phyloP scores from a whole-genome alignment of 2,329 filamentous ascomycete species.

The Diplodia corticola region DNA sequence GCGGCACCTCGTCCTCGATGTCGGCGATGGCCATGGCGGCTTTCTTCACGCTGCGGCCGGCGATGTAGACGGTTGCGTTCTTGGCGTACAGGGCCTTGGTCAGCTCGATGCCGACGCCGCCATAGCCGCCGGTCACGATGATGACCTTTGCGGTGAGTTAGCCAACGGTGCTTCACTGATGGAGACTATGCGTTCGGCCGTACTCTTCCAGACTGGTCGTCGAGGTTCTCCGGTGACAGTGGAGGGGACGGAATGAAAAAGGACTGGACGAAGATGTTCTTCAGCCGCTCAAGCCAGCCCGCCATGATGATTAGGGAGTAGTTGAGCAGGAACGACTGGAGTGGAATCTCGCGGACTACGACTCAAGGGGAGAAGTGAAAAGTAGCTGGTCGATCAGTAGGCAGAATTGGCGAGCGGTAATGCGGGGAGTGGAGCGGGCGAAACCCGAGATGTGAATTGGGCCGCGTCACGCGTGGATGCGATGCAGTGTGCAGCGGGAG shows the following conservation, averaged over 20 bases:
- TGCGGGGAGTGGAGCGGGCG: background rate
- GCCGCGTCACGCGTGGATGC: constrained; percentile 1
- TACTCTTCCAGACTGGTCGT: constrained; percentile 31
- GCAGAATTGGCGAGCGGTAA: background rate
- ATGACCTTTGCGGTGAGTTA: constrained; percentile 38
- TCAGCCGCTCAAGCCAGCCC: constrained; percentile 8
- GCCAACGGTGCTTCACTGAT: background rate
- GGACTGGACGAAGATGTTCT: constrained; percentile 27
- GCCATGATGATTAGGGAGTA: constrained; percentile 5
- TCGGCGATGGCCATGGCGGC: constrained; percentile 47
- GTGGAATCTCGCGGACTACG: background rate
- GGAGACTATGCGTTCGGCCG: background rate
- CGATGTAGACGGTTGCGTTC: constrained; percentile 58
- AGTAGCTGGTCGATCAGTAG: background rate
- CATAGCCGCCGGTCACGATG: constrained; percentile 54
- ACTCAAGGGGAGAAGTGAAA: background rate
- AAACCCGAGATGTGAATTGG: background rate
- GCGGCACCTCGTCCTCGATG: constrained; percentile 42
- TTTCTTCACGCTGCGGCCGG: constrained; percentile 51
- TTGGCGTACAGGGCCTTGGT: constrained; percentile 55
- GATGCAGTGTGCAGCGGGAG: background rate
- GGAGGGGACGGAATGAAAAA: constrained; percentile 40
- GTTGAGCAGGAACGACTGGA: background rate
- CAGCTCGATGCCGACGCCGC: constrained; percentile 55
- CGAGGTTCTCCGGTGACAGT: constrained; percentile 47